Conservation (phyloP, 768 basidiomycete species). For the Boletus sensibilis region DNA sequence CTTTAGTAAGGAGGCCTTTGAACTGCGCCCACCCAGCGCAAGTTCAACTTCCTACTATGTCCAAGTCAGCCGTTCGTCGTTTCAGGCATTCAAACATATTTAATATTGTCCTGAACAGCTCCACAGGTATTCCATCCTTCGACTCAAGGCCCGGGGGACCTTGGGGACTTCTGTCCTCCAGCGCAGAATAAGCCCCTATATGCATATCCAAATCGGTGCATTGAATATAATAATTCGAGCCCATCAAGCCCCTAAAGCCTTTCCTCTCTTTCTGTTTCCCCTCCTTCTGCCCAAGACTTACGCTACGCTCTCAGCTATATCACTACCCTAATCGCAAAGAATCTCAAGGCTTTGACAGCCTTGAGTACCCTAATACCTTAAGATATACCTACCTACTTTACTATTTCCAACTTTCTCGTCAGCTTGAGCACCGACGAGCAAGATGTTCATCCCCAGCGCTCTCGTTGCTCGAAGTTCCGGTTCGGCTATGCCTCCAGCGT, state of each 20-base stretch:
- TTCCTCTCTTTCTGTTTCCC: not conserved
- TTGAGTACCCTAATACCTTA: not conserved
- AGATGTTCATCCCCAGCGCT: constrained; percentile 1
- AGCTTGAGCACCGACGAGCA: not conserved
- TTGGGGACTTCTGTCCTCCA: not conserved
- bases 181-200: not conserved
- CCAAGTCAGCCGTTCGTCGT: not conserved
- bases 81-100: not conserved
- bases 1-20: not conserved
- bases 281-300: not conserved
- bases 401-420: not conserved
- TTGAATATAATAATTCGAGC: not conserved
- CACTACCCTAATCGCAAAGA: not conserved
- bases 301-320: not conserved
- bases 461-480: not conserved
- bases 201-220: not conserved
- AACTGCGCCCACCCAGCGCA: not conserved
- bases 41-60: not conserved
- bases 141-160: not conserved
- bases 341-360: not conserved
- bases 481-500: not conserved
- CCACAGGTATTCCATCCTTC: not conserved
- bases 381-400: not conserved
- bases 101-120: not conserved
- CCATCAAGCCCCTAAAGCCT: not conserved